Conservation (phyloP, 78 protist species). For the Mastigamoeba balamuthi region DNA sequence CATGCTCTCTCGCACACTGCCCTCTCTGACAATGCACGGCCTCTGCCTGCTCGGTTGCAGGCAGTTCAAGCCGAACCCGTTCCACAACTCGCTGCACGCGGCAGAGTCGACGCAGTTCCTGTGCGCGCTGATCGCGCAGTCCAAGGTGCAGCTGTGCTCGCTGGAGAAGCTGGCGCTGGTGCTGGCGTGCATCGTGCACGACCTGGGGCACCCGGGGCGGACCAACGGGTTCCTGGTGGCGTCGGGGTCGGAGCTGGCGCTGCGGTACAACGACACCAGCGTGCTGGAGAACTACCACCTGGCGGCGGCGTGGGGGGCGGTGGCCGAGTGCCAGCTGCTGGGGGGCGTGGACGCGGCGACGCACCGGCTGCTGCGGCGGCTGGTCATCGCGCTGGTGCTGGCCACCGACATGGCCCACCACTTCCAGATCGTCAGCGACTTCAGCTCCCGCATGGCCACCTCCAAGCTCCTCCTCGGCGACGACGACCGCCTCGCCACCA, state of each 20-base stretch:
- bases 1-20: no score
- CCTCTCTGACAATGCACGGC: no score
- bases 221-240: slow-evolving; percentile 20
- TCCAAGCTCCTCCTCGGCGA: no score
- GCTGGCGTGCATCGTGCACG: slow-evolving; percentile 39
- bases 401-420: slow-evolving; percentile 40
- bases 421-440: slow-evolving; percentile 12
- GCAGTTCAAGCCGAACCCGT: no score
- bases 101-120: no score
- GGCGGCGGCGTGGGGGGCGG: slow-evolving; percentile 2
- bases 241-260: slow-evolving; percentile 19
- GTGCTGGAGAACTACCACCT: slow-evolving; percentile 42
- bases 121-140: no score
- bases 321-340: neutral
- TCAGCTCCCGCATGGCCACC: slow-evolving; percentile 1
- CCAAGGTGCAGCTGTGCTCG: no score
- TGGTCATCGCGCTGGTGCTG: neutral
- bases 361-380: neutral
- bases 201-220: slow-evolving; percentile 35
- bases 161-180: slow-evolving; percentile 6
- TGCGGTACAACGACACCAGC: slow-evolving; percentile 29
- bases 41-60: no score
- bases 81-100: no score
- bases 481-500: no score
- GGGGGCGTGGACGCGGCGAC: neutral